Conservation (phyloP, 768 basidiomycete genomes). For the Lentinula raphanica region DNA sequence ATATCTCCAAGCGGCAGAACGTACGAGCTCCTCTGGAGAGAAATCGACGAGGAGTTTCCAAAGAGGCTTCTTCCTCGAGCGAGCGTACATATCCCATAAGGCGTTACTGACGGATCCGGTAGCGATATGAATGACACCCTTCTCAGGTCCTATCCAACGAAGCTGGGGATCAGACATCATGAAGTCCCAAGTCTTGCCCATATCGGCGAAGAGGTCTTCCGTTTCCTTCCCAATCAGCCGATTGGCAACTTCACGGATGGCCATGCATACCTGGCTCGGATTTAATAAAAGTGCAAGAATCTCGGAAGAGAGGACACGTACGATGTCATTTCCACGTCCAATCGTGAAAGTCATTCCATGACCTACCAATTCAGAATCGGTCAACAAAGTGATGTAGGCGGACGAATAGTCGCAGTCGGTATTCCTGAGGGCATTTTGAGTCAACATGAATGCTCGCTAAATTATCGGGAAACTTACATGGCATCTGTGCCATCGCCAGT, state of each 20-base stretch:
- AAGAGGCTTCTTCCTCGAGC: constrained; percentile 73
- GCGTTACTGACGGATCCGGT: constrained; percentile 88
- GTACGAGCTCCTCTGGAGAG: constrained; percentile 78
- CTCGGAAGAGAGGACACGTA: constrained; percentile 22
- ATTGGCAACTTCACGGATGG: constrained; percentile 73
- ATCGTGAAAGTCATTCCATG: constrained; percentile 95
- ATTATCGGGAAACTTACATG: constrained; percentile 59
- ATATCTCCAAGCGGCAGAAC: constrained; percentile 76
- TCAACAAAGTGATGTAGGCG: constrained; percentile 79
- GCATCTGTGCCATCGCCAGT: constrained; percentile 93
- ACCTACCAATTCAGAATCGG: constrained; percentile 73
- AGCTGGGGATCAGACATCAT: constrained; percentile 86
- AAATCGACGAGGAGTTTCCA: constrained; percentile 95
- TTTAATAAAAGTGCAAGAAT: no score
- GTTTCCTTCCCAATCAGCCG: constrained; percentile 80
- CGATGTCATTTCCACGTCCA: constrained; percentile 93
- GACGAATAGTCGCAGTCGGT: constrained; percentile 95
- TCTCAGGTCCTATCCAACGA: constrained; percentile 94
- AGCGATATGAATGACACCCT: constrained; percentile 91
- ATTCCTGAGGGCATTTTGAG: no score
- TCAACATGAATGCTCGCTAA: no score
- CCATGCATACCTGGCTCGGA: constrained; percentile 60
- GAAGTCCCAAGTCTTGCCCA: constrained; percentile 89
- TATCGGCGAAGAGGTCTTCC: constrained; percentile 78
- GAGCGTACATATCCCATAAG: constrained; percentile 90